Conservation (phyloP, 2,329 filamentous ascomycete species). For the Chaetomium strumarium region DNA sequence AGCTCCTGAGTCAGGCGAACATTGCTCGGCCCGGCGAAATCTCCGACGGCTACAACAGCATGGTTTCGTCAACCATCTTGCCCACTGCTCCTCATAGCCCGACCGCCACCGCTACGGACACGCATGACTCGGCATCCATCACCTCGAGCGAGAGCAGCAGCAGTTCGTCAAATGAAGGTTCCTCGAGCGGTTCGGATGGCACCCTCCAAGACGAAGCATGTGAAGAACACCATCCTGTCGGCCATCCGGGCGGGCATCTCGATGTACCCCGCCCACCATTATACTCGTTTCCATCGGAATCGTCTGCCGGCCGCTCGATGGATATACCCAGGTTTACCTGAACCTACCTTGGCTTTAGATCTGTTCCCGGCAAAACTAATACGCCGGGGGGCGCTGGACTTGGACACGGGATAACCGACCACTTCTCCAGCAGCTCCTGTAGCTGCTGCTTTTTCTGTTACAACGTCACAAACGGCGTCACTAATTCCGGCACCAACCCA, state of each 20-base stretch:
- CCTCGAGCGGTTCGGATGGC: constrained; percentile 17
- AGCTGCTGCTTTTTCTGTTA: not conserved
- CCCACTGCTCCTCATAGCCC: constrained; percentile 31
- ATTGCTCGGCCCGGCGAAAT: constrained; percentile 38
- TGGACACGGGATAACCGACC: not conserved
- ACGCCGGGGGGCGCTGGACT: not conserved
- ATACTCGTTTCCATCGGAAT: constrained; percentile 17
- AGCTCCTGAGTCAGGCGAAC: constrained; percentile 45
- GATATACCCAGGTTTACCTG: constrained; percentile 9
- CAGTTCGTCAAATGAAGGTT: not conserved
- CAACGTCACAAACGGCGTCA: not conserved
- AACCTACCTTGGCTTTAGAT: not conserved
- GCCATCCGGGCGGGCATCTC: constrained; percentile 3
- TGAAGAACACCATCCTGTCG: constrained; percentile 12
- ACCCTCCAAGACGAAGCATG: constrained; percentile 21
- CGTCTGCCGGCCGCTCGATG: constrained; percentile 16
- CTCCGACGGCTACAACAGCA: constrained; percentile 40
- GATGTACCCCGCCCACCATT: constrained; percentile 11
- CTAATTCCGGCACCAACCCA: constrained; percentile 10
- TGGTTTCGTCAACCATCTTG: constrained; percentile 41
- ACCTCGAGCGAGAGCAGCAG: constrained; percentile 14
- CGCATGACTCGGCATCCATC: constrained; percentile 18
- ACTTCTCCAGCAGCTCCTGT: not conserved
- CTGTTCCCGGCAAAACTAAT: not conserved
- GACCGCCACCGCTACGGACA: constrained; percentile 26